Percentiles rank a stretch among this genome's conserved stretches.
Evolutionary conservation across 768 basidiomycete species (phyloP).

Genomic region (Serendipita sp.): DNA sequence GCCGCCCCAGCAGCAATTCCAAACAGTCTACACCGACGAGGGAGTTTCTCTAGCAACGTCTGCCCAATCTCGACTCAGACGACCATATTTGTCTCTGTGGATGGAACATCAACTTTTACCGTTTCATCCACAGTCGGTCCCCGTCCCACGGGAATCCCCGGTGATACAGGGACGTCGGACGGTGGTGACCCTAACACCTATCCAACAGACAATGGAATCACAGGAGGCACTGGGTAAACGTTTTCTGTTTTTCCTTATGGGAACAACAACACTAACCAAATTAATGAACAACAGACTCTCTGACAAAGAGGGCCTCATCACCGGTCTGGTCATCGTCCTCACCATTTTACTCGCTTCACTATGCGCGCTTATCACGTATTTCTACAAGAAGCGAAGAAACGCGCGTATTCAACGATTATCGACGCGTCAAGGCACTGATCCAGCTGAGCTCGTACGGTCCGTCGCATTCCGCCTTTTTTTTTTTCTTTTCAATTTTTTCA

Average conservation of each 20-base stretch:
- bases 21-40: background rate
- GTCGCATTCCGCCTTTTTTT: background rate
- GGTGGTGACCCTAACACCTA: background rate
- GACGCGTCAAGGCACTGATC: background rate
- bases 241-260: background rate
- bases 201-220: background rate
- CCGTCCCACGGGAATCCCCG: background rate
- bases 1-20: background rate
- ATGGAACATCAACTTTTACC: background rate
- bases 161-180: background rate
- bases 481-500: too few species aligned
- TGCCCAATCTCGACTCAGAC: background rate
- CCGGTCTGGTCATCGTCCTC: background rate
- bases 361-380: background rate
- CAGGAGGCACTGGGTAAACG: background rate
- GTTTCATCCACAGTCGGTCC: background rate
- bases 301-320: conserved; percentile 1
- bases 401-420: background rate
- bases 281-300: background rate
- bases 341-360: background rate
- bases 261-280: background rate
- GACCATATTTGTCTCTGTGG: background rate
- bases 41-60: background rate
- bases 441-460: background rate
- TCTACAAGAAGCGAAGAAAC: conserved; percentile 5